Evolutionary conservation across 495 filamentous ascomycete species (phyloP).

Genomic region (Oleoguttula mirabilis): DNA sequence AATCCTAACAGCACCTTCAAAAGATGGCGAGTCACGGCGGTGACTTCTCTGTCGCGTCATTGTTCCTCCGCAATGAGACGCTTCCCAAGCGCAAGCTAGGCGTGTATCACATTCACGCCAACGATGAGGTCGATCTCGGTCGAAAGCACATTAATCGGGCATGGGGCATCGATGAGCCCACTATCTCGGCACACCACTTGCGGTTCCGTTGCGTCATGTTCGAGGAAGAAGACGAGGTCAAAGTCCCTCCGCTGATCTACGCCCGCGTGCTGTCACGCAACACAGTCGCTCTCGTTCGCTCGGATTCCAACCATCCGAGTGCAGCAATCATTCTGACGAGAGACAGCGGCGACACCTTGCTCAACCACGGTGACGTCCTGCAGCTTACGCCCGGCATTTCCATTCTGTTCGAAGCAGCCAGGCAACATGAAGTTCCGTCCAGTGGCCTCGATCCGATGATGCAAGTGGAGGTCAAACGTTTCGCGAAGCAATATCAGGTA

Average conservation of each 20-base stretch:
- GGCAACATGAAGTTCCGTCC: conserved; percentile 2
- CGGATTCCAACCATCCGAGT: conserved; percentile 4
- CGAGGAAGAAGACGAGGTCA: conserved; percentile 19
- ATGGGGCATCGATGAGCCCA: conserved; percentile 19
- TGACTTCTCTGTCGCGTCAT: too few relatives aligned
- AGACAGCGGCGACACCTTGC: conserved; percentile 21
- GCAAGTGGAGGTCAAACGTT: conserved; percentile 18
- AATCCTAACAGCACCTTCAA: too few relatives aligned
- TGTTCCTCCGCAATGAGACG: too few relatives aligned
- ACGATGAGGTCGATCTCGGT: conserved; percentile 18
- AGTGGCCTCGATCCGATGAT: conserved; percentile 9
- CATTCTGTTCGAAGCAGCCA: conserved; percentile 11
- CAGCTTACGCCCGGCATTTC: conserved; percentile 12
- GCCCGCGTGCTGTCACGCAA: conserved; percentile 32
- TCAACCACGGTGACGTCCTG: conserved; percentile 29
- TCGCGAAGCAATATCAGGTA: conserved; percentile 22
- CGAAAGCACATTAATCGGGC: conserved; percentile 4
- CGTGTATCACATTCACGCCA: too few relatives aligned
- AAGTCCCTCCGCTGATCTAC: conserved; percentile 31
- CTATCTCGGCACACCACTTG: conserved; percentile 32
- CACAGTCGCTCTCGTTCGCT: conserved; percentile 11
- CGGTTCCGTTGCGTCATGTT: conserved; percentile 30
- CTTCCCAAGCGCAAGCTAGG: too few relatives aligned
- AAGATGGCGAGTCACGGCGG: too few relatives aligned
- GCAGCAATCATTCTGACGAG: conserved; percentile 4